Conservation (phyloP, 2,329 filamentous ascomycete genomes). For the Sporothrix pseudoabietina region DNA sequence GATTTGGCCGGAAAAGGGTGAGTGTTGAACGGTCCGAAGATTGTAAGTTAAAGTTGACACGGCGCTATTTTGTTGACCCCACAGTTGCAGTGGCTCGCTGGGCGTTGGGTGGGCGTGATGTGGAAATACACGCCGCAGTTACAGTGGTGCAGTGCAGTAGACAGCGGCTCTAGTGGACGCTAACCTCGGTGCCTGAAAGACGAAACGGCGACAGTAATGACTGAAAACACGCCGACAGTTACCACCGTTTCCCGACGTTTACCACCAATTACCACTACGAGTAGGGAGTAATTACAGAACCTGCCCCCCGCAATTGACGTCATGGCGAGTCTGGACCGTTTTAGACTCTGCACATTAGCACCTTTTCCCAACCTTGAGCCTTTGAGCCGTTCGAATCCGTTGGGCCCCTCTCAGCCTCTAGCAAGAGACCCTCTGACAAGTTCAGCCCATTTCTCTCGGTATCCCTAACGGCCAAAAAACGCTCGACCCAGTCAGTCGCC, state of each 20-base stretch:
- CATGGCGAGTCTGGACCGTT: background rate
- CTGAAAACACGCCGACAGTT: background rate
- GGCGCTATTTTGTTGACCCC: background rate
- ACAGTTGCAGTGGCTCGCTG: background rate
- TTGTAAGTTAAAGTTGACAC: background rate
- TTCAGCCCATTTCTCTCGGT: slow-evolving; percentile 11
- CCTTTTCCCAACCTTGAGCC: background rate
- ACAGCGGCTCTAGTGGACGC: background rate
- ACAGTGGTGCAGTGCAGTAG: background rate
- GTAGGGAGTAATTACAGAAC: background rate
- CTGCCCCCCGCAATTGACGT: slow-evolving; percentile 1
- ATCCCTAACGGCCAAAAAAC: background rate
- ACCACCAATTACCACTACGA: background rate
- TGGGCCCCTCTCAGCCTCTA: background rate
- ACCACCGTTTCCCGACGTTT: background rate
- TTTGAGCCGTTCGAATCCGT: background rate
- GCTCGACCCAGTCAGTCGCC: background rate
- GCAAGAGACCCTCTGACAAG: background rate
- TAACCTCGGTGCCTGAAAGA: background rate
- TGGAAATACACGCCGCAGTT: background rate
- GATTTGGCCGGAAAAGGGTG: background rate
- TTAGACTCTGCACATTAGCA: background rate
- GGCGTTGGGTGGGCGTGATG: background rate
- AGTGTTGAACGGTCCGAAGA: background rate
- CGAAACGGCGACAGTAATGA: background rate